Conservation (phyloP, 805 yeast genomes). For the Candida sphagnicola region DNA sequence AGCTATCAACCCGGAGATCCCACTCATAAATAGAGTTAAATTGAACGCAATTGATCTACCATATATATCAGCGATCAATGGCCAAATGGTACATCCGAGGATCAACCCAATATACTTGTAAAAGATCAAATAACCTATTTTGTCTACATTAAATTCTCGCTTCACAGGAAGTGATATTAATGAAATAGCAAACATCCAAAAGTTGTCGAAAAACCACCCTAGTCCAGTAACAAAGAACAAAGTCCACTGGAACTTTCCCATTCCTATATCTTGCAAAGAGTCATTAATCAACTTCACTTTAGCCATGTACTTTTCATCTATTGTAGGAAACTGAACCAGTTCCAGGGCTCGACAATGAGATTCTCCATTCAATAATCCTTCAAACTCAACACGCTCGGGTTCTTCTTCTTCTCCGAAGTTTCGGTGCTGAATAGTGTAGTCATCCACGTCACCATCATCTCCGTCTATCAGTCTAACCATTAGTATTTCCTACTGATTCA, state of each 20-base stretch:
- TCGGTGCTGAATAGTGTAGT: too few relatives aligned
- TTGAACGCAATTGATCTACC: slow-evolving; percentile 14
- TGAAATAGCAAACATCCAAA: slow-evolving; percentile 11
- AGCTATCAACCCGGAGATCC: slow-evolving; percentile 10
- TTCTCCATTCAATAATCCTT: background rate
- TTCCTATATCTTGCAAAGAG: slow-evolving; percentile 10
- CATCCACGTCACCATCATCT: background rate
- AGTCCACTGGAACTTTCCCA: slow-evolving; percentile 34
- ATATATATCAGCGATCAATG: slow-evolving; percentile 11
- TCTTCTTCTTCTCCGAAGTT: too few relatives aligned
- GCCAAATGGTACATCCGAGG: slow-evolving; percentile 12
- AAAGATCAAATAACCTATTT: slow-evolving; percentile 9
- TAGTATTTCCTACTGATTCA: background rate
- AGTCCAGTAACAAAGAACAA: slow-evolving; percentile 45
- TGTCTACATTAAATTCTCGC: slow-evolving; percentile 7
- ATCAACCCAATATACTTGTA: slow-evolving; percentile 25
- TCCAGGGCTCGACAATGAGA: background rate
- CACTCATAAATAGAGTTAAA: slow-evolving; percentile 10
- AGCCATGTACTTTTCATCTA: slow-evolving; percentile 8
- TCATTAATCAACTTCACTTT: slow-evolving; percentile 6
- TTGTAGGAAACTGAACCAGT: slow-evolving; percentile 4
- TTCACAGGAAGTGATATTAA: slow-evolving; percentile 9
- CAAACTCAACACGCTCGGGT: background rate
- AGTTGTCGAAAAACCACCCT: slow-evolving; percentile 44
- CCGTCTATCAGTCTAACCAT: background rate